These are phyloP conservation scores for Marasmius fiardii DNA, from an alignment of 1,284 basidiomycete genomes.

Conservation along the genomic window DNA sequence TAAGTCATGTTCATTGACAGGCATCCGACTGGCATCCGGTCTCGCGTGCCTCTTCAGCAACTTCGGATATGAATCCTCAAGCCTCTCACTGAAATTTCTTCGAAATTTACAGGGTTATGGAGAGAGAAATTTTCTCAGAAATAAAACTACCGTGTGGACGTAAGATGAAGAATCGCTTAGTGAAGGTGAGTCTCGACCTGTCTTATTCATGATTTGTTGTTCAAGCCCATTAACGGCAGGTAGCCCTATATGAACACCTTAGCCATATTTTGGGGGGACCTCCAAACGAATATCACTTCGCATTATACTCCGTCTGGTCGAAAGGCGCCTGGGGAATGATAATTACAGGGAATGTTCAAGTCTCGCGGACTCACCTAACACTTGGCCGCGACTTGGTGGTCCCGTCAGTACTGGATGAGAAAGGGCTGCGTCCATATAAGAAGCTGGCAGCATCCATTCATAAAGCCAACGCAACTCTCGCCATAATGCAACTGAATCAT, in stretches of 20 bases:
- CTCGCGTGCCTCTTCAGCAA: too few relatives aligned
- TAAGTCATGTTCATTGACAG: too few relatives aligned
- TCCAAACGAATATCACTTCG: conserved; percentile 62
- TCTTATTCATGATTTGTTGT: background rate
- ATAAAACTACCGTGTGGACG: conserved; percentile 12
- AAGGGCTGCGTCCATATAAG: conserved; percentile 48
- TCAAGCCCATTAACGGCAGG: conserved; percentile 36
- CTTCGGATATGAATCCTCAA: background rate
- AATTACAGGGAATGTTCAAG: conserved; percentile 87
- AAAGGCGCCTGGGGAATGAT: conserved; percentile 84
- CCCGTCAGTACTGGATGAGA: conserved; percentile 41
- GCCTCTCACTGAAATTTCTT: background rate
- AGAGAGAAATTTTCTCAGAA: conserved; percentile 4
- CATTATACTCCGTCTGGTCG: conserved; percentile 79
- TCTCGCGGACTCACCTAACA: conserved; percentile 69
- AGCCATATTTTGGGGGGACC: conserved; percentile 63
- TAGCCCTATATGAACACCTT: conserved; percentile 87
- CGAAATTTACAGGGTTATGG: background rate
- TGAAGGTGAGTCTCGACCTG: conserved; percentile 14
- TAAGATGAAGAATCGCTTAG: conserved; percentile 17
- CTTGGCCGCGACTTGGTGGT: conserved; percentile 80
- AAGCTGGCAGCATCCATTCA: conserved; percentile 51
- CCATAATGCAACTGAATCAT: conserved; percentile 86
- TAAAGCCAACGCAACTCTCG: conserved; percentile 35
- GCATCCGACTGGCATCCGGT: too few relatives aligned